Base-by-base conservation (phyloP, 768 basidiomycete genomes). In the Pleurotus djamor region DNA sequence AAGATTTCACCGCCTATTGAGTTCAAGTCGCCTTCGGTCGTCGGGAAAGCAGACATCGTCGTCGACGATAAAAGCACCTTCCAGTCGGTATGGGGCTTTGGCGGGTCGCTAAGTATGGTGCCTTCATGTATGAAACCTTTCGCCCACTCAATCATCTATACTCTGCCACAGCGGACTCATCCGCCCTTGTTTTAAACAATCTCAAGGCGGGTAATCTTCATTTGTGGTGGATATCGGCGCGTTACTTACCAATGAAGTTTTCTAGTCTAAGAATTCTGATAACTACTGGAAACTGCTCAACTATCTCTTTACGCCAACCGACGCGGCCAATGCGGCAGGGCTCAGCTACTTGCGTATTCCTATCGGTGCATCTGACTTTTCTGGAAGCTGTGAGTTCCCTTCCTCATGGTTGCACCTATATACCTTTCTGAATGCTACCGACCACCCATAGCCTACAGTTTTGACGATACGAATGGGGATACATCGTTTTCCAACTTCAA, bases 351-450 rank as follows among this genome's bases (percentile, higher is more conserved):
- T 92, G 51, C 83, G 90, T 8, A 75, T 91, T 41, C 82, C 89
- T 0, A 76, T 92, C 12, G 90, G 90, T 12, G 86, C 90, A 4
- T 82, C 87, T 3, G 90, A 91, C 69, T 91, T 91, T 66, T 89
- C 90, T 9, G 72, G 81, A 3, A 74, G 64, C 3, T 63, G 88
- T 87, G 59, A 48, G 78, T 58, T 21, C 17, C 5, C 37, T n/a
- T 34, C 35, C 12, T 44, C 48, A 17, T n/a, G 21, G n/a, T 7
- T 8, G 10, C 6, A 54, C 41, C 10, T 51, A 43, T 37, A 36
- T 37, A 12, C 12, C 54, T 35, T 28, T 41, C 7, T 12, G 7
- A 47, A 12, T 52, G 32, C 14, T 52, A 52, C 41, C 9, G 10
- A 14, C 16, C 7, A 47, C 5, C 45, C 45, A 2, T 51, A 81